phyloP scores from a whole-genome alignment of 2,329 filamentous ascomycete species.

The Fusarium sororula region DNA sequence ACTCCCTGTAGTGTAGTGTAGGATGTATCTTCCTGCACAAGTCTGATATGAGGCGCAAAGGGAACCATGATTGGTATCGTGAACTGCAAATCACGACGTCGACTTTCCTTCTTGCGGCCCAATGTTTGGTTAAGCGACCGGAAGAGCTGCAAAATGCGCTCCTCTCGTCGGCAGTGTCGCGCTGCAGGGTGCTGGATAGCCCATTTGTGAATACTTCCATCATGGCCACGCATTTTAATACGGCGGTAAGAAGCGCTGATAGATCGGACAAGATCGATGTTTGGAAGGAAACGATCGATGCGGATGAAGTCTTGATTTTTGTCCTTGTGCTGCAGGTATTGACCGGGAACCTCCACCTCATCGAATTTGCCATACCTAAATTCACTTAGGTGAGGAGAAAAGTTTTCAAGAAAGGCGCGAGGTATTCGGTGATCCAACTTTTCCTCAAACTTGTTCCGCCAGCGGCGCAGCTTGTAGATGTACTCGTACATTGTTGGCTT shows the following conservation, averaged over 20 bases:
- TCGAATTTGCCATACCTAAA: constrained; percentile 99
- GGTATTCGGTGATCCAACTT: constrained; percentile 87
- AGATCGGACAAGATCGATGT: constrained; percentile 90
- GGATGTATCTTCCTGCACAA: constrained; percentile 94
- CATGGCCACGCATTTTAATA: constrained; percentile 95
- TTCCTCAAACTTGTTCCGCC: constrained; percentile 98
- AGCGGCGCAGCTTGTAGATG: constrained; percentile 93
- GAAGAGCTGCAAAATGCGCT: constrained; percentile 95
- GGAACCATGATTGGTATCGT: constrained; percentile 96
- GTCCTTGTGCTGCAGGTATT: constrained; percentile 96
- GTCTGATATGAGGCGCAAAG: constrained; percentile 89
- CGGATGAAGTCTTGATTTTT: constrained; percentile 99
- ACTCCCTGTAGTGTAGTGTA: constrained; percentile 95
- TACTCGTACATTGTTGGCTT: constrained; percentile 99
- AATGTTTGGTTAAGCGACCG: constrained; percentile 95
- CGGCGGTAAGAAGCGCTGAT: constrained; percentile 92
- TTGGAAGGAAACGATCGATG: constrained; percentile 95
- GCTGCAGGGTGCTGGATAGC: constrained; percentile 96
- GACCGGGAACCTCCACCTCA: constrained; percentile 96
- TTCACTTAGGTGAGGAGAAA: constrained; percentile 91
- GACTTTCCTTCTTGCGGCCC: constrained; percentile 91
- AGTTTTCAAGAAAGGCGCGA: constrained; percentile 80
- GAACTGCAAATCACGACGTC: constrained; percentile 93
- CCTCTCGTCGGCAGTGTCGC: constrained; percentile 90
- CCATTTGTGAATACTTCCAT: constrained; percentile 96